phyloP scores from a whole-genome alignment of 2,329 filamentous ascomycete genomes.

The Xylaria sp. region DNA sequence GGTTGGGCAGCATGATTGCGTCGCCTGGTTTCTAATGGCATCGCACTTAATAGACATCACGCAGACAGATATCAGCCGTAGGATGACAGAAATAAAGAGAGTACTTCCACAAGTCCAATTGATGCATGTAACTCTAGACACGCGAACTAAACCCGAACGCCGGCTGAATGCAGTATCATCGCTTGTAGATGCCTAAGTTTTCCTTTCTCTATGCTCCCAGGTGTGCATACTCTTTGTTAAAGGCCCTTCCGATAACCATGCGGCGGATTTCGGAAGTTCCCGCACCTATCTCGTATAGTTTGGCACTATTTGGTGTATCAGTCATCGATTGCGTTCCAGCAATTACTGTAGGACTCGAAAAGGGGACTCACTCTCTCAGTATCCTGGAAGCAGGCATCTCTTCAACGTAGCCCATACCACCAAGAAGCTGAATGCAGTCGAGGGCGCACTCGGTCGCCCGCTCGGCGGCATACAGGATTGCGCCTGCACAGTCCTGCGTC shows the following conservation, averaged over 20 bases:
- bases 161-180: slow-evolving; percentile 37
- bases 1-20: neutral
- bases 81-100: slow-evolving; percentile 7
- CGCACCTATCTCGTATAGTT: slow-evolving; percentile 95
- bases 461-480: slow-evolving; percentile 93
- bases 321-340: slow-evolving; percentile 7
- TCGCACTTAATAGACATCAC: slow-evolving; percentile 10
- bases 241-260: slow-evolving; percentile 93
- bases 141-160: slow-evolving; percentile 32
- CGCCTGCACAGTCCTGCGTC: slow-evolving; percentile 93
- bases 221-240: slow-evolving; percentile 82
- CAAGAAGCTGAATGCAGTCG: slow-evolving; percentile 91
- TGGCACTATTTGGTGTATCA: slow-evolving; percentile 62
- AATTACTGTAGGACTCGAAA: neutral
- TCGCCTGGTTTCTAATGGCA: slow-evolving; percentile 7
- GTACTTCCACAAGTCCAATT: slow-evolving; percentile 21
- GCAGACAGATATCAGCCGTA: neutral
- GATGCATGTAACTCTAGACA: slow-evolving; percentile 23
- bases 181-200: slow-evolving; percentile 11
- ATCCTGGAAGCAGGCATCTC: slow-evolving; percentile 91
- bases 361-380: slow-evolving; percentile 70
- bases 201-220: slow-evolving; percentile 39
- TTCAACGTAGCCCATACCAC: slow-evolving; percentile 95
- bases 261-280: slow-evolving; percentile 93
- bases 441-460: slow-evolving; percentile 86